phyloP scores from a whole-genome alignment of 768 basidiomycete genomes.

The Solioccasus polychromus region DNA sequence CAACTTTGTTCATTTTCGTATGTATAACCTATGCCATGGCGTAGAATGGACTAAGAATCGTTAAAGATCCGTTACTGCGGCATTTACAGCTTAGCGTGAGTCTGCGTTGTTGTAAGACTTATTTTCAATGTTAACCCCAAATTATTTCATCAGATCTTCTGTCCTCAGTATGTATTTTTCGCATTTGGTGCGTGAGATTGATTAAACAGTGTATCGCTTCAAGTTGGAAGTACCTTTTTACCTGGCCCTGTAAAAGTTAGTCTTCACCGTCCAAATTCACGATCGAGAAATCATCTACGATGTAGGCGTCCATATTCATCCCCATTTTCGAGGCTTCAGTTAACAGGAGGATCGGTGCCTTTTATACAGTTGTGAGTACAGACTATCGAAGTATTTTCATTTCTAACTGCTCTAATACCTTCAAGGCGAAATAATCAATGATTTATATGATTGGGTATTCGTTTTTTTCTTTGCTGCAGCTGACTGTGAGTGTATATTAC shows the following conservation, averaged over 20 bases:
- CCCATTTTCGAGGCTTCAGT: too few species aligned
- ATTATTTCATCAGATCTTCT: not conserved
- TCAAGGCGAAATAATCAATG: not conserved
- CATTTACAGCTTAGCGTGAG: conserved; percentile 1
- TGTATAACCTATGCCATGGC: not conserved
- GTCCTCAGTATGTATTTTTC: not conserved
- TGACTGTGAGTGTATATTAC: not conserved
- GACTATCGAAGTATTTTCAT: not conserved
- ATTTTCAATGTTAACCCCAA: not conserved
- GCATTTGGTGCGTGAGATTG: not conserved
- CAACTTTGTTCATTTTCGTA: conserved; percentile 8
- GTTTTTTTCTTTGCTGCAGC: not conserved
- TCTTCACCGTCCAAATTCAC: not conserved
- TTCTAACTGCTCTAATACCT: too few species aligned
- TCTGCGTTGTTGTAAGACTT: not conserved
- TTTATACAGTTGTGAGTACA: too few species aligned
- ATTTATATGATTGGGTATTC: not conserved
- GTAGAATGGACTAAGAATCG: not conserved
- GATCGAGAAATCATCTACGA: not conserved
- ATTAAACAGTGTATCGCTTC: not conserved
- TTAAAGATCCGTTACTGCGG: conserved; percentile 15
- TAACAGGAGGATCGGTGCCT: too few species aligned
- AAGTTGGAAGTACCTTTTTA: conserved; percentile 1
- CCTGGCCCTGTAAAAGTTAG: not conserved
- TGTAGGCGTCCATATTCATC: not conserved